These are phyloP conservation scores for Komagataella kurtzmanii DNA, from an alignment of 805 yeast species.

Conservation along the genomic window DNA sequence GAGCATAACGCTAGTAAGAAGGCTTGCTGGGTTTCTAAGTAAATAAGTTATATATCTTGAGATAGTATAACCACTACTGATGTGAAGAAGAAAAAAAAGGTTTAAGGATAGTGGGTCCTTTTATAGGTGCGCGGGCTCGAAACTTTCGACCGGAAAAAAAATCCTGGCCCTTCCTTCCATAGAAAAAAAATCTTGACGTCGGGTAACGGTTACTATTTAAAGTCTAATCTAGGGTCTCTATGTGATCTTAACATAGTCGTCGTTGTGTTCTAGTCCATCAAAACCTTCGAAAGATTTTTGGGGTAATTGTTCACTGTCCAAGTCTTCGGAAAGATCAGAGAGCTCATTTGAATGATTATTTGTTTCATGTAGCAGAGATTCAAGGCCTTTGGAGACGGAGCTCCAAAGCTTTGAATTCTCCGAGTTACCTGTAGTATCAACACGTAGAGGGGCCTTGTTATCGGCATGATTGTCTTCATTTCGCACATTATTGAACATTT, in stretches of 20 bases:
- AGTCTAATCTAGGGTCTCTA: not conserved
- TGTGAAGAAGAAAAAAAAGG: conserved; percentile 27
- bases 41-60: conserved; percentile 47
- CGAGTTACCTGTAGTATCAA: not conserved
- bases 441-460: not conserved
- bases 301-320: not conserved
- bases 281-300: conserved; percentile 4
- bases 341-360: not conserved
- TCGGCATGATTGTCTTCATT: conserved; percentile 18
- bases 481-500: conserved; percentile 6
- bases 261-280: conserved; percentile 8
- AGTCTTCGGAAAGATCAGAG: not conserved
- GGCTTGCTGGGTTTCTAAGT: conserved; percentile 27
- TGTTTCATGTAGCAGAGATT: not conserved
- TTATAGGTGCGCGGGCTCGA: not conserved
- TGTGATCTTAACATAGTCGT: conserved; percentile 9
- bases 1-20: conserved; percentile 28
- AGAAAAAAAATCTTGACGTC: not conserved
- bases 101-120: conserved; percentile 6
- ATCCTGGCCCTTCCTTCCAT: not conserved
- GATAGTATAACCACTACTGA: conserved; percentile 79
- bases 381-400: not conserved
- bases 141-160: not conserved
- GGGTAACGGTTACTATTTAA: not conserved
- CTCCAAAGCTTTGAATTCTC: not conserved